Conservation (phyloP, 208 protist genomes). For the Trypanosoma grayi region DNA sequence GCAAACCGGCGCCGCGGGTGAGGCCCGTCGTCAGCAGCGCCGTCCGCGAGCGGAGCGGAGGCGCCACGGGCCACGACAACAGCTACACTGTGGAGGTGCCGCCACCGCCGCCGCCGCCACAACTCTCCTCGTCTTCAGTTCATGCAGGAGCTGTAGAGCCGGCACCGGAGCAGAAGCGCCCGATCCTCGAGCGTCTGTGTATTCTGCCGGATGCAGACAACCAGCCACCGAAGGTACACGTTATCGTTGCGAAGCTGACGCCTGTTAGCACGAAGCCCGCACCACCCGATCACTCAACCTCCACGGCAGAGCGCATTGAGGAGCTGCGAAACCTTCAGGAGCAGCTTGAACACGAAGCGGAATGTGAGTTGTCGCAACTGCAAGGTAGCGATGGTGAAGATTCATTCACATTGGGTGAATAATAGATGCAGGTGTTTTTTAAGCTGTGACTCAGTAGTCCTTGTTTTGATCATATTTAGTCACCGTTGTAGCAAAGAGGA, state of each 20-base stretch:
- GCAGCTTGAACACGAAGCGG: constrained; percentile 31
- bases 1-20: background rate
- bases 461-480: too few relatives aligned
- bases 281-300: background rate
- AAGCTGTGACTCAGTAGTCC: background rate
- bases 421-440: background rate
- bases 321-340: constrained; percentile 58
- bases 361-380: constrained; percentile 21
- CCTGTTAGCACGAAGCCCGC: background rate
- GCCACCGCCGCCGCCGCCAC: too few relatives aligned
- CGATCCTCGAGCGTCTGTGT: too few relatives aligned
- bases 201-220: too few relatives aligned
- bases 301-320: constrained; percentile 44
- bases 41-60: background rate
- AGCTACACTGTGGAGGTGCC: too few relatives aligned
- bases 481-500: too few relatives aligned
- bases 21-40: background rate
- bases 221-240: too few relatives aligned
- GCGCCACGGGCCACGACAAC: background rate
- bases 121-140: too few relatives aligned
- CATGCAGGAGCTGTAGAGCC: too few relatives aligned
- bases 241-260: too few relatives aligned
- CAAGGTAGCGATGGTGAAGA: constrained; percentile 33
- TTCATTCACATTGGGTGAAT: constrained; percentile 24
- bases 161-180: too few relatives aligned